Percentiles rank a stretch among this genome's conserved stretches.
phyloP scores from a whole-genome alignment of 1,284 basidiomycete species.

The Trichosporon faecale region DNA sequence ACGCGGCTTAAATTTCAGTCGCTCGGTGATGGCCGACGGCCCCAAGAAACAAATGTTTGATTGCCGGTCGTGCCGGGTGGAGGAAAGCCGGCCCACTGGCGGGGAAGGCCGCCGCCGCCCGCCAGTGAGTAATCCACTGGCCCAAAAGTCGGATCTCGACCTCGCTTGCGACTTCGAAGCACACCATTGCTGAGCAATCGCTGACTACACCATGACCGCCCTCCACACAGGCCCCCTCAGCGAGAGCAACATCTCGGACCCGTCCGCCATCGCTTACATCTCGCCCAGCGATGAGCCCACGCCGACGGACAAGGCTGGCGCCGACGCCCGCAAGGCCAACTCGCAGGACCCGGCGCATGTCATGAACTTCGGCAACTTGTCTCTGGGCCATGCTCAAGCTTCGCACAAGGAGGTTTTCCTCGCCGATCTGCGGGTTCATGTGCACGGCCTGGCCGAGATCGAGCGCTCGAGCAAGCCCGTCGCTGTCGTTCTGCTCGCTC shows the following conservation, averaged over 20 bases:
- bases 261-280: not conserved
- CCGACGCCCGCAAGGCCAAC: constrained; percentile 12
- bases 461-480: constrained; percentile 28
- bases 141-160: not conserved
- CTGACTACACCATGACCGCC: not conserved
- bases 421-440: constrained; percentile 36
- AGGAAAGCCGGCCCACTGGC: not conserved
- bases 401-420: constrained; percentile 21
- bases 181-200: not conserved
- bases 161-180: not conserved
- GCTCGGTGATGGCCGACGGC: constrained; percentile 3
- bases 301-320: constrained; percentile 9
- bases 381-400: constrained; percentile 23
- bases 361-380: constrained; percentile 33
- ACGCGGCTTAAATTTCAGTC: not conserved
- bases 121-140: not conserved
- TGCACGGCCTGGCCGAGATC: constrained; percentile 45
- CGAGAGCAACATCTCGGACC: not conserved
- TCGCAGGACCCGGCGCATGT: constrained; percentile 18
- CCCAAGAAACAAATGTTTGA: not conserved
- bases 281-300: constrained; percentile 5
- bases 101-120: not conserved
- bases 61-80: constrained; percentile 3
- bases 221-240: not conserved
- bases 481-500: constrained; percentile 38